phyloP scores from a whole-genome alignment of 2,329 filamentous ascomycete genomes.

The Claviceps sp. region DNA sequence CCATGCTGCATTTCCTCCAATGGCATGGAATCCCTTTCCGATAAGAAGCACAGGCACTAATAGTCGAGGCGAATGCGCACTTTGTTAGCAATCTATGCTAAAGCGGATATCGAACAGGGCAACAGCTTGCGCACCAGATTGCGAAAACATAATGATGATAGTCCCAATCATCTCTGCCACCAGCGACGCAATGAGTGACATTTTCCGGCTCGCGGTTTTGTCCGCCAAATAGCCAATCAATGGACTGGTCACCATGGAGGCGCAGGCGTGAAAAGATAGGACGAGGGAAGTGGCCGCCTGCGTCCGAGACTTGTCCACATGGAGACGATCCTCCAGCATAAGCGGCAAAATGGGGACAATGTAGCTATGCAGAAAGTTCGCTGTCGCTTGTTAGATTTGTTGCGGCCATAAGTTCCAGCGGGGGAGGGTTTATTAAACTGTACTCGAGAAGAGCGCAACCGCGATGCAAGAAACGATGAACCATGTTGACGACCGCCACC shows the following conservation, averaged over 20 bases:
- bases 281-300: not conserved
- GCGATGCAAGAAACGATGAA: not conserved
- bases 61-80: too few relatives aligned
- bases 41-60: not conserved
- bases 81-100: not conserved
- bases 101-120: not conserved
- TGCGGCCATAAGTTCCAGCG: not conserved
- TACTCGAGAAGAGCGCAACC: constrained; percentile 1
- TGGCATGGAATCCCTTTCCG: not conserved
- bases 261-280: not conserved
- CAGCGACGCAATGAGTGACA: not conserved
- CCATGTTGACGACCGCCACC: not conserved
- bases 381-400: not conserved
- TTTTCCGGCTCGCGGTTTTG: not conserved
- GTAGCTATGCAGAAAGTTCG: not conserved
- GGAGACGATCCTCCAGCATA: not conserved
- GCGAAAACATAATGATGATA: not conserved
- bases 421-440: not conserved
- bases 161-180: not conserved
- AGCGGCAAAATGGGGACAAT: not conserved
- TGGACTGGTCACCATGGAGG: not conserved
- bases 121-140: not conserved
- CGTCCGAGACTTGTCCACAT: not conserved
- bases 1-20: not conserved
- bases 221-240: not conserved